A percentile compares a stretch with the other conserved stretches of the same genome.
phyloP scores from a whole-genome alignment of 140 eudicot species.

The Oenanthe javanica region DNA sequence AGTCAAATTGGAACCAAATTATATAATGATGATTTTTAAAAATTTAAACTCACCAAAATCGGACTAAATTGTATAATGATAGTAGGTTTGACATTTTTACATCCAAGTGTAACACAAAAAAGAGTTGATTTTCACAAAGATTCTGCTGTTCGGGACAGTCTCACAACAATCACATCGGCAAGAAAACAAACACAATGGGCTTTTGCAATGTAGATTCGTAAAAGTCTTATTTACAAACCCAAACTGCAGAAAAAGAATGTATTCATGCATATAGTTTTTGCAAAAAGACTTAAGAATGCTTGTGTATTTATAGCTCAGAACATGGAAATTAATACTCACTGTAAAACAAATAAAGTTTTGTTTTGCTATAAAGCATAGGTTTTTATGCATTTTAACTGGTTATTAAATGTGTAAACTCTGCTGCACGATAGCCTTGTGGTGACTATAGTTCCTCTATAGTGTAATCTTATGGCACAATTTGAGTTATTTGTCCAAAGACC shows the following conservation, averaged over 20 bases:
- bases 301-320: neutral
- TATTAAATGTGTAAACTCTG: constrained; percentile 49
- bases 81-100: no score
- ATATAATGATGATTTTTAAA: no score
- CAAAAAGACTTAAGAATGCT: neutral
- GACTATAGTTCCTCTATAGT: constrained; percentile 39
- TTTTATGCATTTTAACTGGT: constrained; percentile 13
- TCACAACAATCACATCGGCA: no score
- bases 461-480: constrained; percentile 28
- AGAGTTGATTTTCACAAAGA: no score
- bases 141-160: no score
- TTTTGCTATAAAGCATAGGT: neutral
- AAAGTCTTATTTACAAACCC: neutral
- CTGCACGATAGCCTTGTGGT: constrained; percentile 29
- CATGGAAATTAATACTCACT: neutral
- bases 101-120: no score
- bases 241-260: neutral
- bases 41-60: no score
- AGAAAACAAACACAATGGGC: no score
- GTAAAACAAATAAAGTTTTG: neutral
- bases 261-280: neutral
- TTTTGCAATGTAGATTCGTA: neutral
- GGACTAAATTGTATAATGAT: no score
- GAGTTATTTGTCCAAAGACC: constrained; percentile 34
- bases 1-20: no score